These are phyloP conservation scores for Aspergillus melleus DNA, from an alignment of 2,329 filamentous ascomycete species.

Conservation along the genomic window DNA sequence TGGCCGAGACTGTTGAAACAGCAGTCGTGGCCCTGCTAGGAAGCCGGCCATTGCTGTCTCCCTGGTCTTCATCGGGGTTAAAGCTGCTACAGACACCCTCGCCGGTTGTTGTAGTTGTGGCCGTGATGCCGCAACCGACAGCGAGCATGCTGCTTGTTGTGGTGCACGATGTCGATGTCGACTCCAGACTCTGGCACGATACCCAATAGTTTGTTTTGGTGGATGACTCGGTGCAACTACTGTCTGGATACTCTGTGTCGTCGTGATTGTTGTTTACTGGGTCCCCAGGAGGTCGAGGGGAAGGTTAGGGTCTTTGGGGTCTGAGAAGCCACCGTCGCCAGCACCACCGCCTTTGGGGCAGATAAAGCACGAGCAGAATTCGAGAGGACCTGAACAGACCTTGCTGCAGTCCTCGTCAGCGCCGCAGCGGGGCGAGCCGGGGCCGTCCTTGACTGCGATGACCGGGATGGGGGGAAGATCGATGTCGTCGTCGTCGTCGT, in stretches of 20 bases:
- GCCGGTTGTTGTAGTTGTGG: neutral
- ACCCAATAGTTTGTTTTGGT: neutral
- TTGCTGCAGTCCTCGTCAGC: neutral
- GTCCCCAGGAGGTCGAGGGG: neutral
- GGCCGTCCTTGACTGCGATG: neutral
- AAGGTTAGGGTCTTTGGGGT: neutral
- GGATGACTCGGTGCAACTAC: neutral
- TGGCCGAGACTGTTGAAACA: neutral
- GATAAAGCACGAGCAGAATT: neutral
- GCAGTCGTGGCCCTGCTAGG: neutral
- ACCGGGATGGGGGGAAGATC: neutral
- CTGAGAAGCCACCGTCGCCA: neutral
- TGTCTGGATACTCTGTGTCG: neutral
- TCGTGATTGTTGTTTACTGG: neutral
- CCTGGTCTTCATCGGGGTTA: neutral
- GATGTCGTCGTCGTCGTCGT: neutral
- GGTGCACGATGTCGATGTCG: neutral
- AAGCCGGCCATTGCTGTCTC: neutral
- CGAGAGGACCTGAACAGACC: neutral
- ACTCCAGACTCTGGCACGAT: neutral
- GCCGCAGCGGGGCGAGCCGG: neutral
- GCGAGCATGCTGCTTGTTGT: slow-evolving; percentile 1
- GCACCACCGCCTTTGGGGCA: neutral
- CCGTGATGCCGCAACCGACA: neutral
- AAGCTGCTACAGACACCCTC: neutral